Base-by-base conservation (phyloP, 305 asterid genomes). In the Rubia peregrina region DNA sequence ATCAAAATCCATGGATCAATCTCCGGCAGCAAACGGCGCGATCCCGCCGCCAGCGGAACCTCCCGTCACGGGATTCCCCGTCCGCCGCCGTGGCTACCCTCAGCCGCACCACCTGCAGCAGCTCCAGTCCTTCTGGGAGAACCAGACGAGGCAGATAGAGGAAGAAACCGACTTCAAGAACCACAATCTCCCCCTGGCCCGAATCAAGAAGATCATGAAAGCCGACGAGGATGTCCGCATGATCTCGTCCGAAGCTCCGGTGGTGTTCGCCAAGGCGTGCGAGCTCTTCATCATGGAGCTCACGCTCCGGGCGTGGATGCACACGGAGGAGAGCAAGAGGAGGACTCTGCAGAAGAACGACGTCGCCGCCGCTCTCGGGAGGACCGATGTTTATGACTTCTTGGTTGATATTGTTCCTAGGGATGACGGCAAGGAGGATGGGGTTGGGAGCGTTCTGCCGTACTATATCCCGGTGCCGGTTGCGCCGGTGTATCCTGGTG, bases 271-370 rank as follows among this genome's bases (percentile, higher is more conserved):
- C 42, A 88, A 88, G 79, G 95, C 95, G 0, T 88, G 95, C 19
- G 91, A 88, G 80, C 86, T 88, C 85, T 86, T 88, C 81, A 83
- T 86, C 74, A 59, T 88, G 86, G 95, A 88, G 78, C 79, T 88
- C 53, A 88, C 91, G 0, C 77, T 86, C 42, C 82, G 91, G 38
- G 82, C 91, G 17, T 88, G 91, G 95, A 80, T 88, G 73, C 88
- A 88, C 64, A 86, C 95, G 0, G 95, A 88, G 71, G 95, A 88
- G 61, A 88, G 84, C 83, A 88, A 88, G 62, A 81, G 94, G 78
- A 78, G 94, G 60, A 88, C 95, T 13, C 86, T 88, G 36, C 95
- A 88, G 84, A 88, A 83, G 89, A 88, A 86, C 0, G 95, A 88
- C 61, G 83, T 88, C 7, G 91, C 87, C 0, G 95, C 91, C 41